Evolutionary conservation across 2,329 filamentous ascomycete species (phyloP).

Genomic region (Stachybotrys chartarum): DNA sequence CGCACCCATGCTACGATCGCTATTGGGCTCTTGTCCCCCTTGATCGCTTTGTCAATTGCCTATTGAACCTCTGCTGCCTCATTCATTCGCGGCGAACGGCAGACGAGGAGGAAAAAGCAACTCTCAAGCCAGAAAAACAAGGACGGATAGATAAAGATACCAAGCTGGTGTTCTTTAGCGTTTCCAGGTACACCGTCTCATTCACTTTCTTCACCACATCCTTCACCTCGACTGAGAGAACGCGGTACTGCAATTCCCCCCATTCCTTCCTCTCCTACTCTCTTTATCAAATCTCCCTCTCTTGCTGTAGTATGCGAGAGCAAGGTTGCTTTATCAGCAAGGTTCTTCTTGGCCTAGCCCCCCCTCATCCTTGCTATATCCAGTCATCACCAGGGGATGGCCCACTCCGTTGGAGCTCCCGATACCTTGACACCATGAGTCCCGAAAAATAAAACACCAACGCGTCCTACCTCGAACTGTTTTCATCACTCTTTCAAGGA

Average conservation of each 20-base stretch:
- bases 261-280: slow-evolving; percentile 10
- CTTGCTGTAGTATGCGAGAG: slow-evolving; percentile 19
- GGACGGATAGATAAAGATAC: slow-evolving; percentile 6
- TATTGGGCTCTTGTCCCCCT: background rate
- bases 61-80: background rate
- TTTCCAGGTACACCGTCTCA: slow-evolving; percentile 6
- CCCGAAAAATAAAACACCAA: slow-evolving; percentile 43
- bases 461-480: slow-evolving; percentile 36
- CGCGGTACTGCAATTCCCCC: slow-evolving; percentile 18
- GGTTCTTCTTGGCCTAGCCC: slow-evolving; percentile 35
- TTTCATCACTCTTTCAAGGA: slow-evolving; percentile 27
- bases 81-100: background rate
- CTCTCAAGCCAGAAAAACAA: background rate
- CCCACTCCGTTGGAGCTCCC: slow-evolving; percentile 30
- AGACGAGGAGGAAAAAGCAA: background rate
- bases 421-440: slow-evolving; percentile 39
- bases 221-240: slow-evolving; percentile 10
- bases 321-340: slow-evolving; percentile 31
- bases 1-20: slow-evolving; percentile 20
- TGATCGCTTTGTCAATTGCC: background rate
- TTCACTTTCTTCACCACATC: slow-evolving; percentile 6
- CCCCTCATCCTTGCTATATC: slow-evolving; percentile 42
- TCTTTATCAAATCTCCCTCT: slow-evolving; percentile 16
- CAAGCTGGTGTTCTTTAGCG: slow-evolving; percentile 8
- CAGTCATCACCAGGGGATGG: slow-evolving; percentile 36